Percentiles rank a stretch among this genome's conserved stretches.
Conservation (phyloP, 306 rosid genomes). For the Fragaria nilgerrensis region DNA sequence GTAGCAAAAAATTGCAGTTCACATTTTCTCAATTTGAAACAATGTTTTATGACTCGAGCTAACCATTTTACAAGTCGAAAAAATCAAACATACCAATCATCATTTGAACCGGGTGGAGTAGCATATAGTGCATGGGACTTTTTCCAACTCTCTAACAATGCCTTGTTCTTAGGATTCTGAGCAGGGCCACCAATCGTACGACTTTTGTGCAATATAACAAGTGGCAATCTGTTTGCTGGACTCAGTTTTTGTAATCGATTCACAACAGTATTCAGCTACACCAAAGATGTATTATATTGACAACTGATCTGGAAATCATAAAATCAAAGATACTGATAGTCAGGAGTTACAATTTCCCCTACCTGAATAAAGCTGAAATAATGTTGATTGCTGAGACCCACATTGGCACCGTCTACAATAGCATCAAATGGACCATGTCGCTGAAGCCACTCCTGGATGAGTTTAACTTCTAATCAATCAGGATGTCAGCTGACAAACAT, state of each 20-base stretch:
- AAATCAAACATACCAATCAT: constrained; percentile 68
- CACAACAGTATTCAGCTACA: constrained; percentile 67
- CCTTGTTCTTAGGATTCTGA: constrained; percentile 58
- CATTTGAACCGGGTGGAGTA: constrained; percentile 86
- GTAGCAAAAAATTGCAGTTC: background rate
- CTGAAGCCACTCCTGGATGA: constrained; percentile 79
- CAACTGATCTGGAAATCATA: background rate
- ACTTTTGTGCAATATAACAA: constrained; percentile 71
- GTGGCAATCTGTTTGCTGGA: constrained; percentile 80
- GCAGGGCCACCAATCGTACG: constrained; percentile 78
- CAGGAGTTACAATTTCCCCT: constrained; percentile 4
- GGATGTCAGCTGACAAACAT: constrained; percentile 25
- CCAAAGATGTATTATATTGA: constrained; percentile 26
- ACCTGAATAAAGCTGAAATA: constrained; percentile 68
- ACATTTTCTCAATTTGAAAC: background rate
- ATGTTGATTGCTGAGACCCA: constrained; percentile 45
- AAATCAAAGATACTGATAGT: background rate
- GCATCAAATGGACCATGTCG: constrained; percentile 86
- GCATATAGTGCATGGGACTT: constrained; percentile 63
- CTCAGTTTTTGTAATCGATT: constrained; percentile 57
- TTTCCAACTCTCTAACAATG: constrained; percentile 68
- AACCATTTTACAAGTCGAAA: background rate
- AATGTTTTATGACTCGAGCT: background rate
- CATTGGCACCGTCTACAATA: constrained; percentile 90
- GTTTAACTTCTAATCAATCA: constrained; percentile 50